Evolutionary conservation across 352 stramenopile species (phyloP), one percentile per base, ranked within the genome.

Genomic region (Phytopythium sindhum): DNA sequence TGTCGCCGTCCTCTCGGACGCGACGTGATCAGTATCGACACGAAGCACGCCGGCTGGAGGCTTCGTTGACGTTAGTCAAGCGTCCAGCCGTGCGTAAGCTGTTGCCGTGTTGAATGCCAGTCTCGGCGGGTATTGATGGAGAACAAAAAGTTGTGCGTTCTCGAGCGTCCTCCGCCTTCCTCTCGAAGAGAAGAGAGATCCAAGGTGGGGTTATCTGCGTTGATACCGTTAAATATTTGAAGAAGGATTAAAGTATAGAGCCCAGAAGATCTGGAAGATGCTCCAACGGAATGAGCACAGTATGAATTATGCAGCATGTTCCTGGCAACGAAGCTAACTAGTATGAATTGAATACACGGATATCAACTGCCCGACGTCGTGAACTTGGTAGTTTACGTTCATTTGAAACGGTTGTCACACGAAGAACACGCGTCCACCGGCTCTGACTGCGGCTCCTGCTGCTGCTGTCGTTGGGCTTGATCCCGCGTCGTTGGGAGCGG

Each of bases 231-330:
- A n/a, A n/a, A n/a, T n/a, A n/a, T n/a, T n/a, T n/a, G n/a, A n/a
- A n/a, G n/a, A n/a, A n/a, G n/a, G n/a, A n/a, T n/a, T n/a, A n/a
- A n/a, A n/a, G n/a, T n/a, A n/a, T n/a, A n/a, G n/a, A n/a, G n/a
- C n/a, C n/a, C n/a, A n/a, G n/a, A n/a, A n/a, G n/a, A n/a, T n/a
- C n/a, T n/a, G n/a, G n/a, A 28, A 42, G 24, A 57, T 28, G 29
- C 19, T 57, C 29, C 19, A 53, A 53, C 47, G 47, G 17, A 57
- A 57, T 37, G 51, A 44, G 51, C 26, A 26, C 51, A 57, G 9
- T 37, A 24, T 41, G 28, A 57, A 42, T 28, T n/a, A 1, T 5
- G n/a, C 29, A 42, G 4, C 6, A 29, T 41, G 28, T 26, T 39
- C 33, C 28, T 21, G 29, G 26, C 29, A 57, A 11, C 23, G 28